Evolutionary conservation across 1,284 basidiomycete species (phyloP), one percentile per base, ranked within the genome.

Genomic region (Leccinum insolens): DNA sequence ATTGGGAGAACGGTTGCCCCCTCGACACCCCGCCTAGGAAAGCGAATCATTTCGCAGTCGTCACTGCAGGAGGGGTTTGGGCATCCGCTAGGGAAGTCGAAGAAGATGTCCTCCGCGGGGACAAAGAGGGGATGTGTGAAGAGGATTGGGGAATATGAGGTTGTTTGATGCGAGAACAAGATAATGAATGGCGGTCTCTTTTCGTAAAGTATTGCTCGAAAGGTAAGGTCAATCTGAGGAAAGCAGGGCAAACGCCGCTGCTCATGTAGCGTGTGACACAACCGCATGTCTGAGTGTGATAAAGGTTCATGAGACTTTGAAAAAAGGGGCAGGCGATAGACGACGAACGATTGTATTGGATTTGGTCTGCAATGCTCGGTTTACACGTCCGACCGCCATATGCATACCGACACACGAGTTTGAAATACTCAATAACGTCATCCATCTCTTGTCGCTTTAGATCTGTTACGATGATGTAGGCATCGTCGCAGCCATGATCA

Each of bases 1-100:
- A 90, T 82, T 44, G 87, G 82, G 31, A 92, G 81, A 55, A 92
- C 81, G 3, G 83, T 83, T 6, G 90, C 90, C 6, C 80, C 82
- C 66, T 88, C 86, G 20, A 85, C 73, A 1, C 90, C 90, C 65
- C 83, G 81, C 66, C 89, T 81, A 6, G 90, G 90, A 72, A 92
- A 92, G 61, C 90, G 86, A 71, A 92, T 88, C 85, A 92, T 90
- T 79, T 92, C 90, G 75, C 90, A 92, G 74, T 92, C 89, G 70
- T 92, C 90, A 41, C 86, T 89, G 76, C 90, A 92, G 71, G 87
- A 89, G 2, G 88, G 89, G 69, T 91, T 92, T 34, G 89, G 89
- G 71, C 90, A 92, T 22, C 90, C 90, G 7, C 87, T 89, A 2
- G 90, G 90, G 71, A 90, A 90, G 76, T 92, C 89, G 76, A 86